phyloP scores from a whole-genome alignment of 345 rosid genomes.

The Arabis alpina region DNA sequence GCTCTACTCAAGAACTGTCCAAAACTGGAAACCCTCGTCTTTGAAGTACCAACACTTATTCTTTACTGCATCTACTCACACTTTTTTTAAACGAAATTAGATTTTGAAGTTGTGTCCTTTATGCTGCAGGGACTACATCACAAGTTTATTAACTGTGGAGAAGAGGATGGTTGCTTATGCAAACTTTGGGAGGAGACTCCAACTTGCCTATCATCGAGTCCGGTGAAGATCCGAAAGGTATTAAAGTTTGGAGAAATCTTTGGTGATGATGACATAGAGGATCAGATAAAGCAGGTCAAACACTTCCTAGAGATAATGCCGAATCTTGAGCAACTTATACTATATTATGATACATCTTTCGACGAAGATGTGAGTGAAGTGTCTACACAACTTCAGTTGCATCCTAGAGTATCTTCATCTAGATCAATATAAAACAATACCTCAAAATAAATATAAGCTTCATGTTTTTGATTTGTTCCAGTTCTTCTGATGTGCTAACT shows the following conservation, averaged over 20 bases:
- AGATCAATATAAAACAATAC: no score
- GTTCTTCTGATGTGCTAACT: no score
- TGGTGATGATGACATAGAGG: background rate
- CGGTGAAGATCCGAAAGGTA: conserved; percentile 12
- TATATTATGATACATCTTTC: background rate
- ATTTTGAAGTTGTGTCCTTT: no score
- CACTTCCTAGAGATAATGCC: conserved; percentile 27
- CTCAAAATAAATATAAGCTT: no score
- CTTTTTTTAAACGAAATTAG: no score
- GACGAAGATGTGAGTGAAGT: conserved; percentile 23
- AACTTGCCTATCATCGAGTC: conserved; percentile 20
- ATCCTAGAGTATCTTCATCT: conserved; percentile 8
- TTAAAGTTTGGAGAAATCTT: background rate
- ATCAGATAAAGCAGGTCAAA: conserved; percentile 16
- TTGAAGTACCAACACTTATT: no score
- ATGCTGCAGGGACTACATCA: no score
- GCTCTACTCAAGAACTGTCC: conserved; percentile 7
- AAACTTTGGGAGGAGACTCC: background rate
- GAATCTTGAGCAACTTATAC: conserved; percentile 21
- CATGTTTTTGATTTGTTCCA: no score
- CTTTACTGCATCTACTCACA: no score
- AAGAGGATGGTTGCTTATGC: no score
- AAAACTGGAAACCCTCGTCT: background rate
- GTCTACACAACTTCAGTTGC: conserved; percentile 4
- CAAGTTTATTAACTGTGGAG: no score